These are phyloP conservation scores for Prunus fruticosa DNA, from an alignment of 306 rosid genomes.

Conservation along the genomic window DNA sequence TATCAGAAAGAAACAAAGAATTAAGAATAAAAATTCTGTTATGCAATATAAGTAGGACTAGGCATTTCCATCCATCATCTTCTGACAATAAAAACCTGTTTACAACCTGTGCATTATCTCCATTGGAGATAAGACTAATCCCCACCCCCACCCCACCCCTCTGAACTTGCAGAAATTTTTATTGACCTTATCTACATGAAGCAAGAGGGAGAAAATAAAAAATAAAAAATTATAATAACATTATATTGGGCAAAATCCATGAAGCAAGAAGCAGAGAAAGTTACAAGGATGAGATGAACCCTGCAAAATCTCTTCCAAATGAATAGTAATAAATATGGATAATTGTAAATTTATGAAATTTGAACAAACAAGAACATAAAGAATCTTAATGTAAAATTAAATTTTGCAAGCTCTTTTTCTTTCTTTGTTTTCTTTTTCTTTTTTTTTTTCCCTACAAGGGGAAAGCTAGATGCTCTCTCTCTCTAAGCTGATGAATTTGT, in stretches of 20 bases:
- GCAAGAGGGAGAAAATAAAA: background rate
- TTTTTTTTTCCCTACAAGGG: background rate
- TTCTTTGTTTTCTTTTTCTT: background rate
- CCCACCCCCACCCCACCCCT: background rate
- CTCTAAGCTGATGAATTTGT: background rate
- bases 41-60: background rate
- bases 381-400: background rate
- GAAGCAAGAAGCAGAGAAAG: background rate
- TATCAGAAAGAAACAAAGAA: background rate
- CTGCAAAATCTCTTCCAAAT: background rate
- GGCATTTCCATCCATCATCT: slow-evolving; percentile 6
- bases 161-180: background rate
- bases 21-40: background rate
- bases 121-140: background rate
- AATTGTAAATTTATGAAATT: background rate
- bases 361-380: slow-evolving; percentile 15
- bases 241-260: background rate
- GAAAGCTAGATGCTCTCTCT: background rate
- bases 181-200: background rate
- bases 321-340: background rate
- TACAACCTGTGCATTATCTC: background rate
- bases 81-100: background rate
- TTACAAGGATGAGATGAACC: background rate
- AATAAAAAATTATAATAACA: too few species aligned
- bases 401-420: slow-evolving; percentile 5